These are phyloP conservation scores for Plectosphaerella sp. DNA, from an alignment of 2,329 filamentous ascomycete species.

Conservation along the genomic window DNA sequence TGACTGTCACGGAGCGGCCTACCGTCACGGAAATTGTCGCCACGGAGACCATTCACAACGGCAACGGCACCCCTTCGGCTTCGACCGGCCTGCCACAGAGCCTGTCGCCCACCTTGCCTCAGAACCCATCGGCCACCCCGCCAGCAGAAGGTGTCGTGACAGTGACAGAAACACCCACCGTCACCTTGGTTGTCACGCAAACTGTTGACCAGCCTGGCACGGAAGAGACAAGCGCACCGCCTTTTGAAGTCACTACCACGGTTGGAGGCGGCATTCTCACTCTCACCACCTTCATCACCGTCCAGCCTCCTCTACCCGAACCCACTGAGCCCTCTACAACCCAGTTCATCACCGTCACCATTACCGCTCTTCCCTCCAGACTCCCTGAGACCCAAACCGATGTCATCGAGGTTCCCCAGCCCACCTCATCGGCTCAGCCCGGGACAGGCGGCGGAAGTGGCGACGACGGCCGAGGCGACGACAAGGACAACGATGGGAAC, in stretches of 20 bases:
- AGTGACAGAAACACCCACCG: not conserved
- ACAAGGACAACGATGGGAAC: not conserved
- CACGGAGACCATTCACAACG: constrained; percentile 3
- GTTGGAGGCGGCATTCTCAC: constrained; percentile 9
- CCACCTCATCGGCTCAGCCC: not conserved
- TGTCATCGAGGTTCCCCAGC: not conserved
- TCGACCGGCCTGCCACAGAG: too few species aligned
- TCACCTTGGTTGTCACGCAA: constrained; percentile 7
- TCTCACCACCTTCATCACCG: constrained; percentile 5
- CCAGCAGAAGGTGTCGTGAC: not conserved
- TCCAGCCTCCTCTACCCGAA: not conserved
- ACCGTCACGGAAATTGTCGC: constrained; percentile 6
- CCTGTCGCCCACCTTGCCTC: too few species aligned
- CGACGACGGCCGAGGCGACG: not conserved
- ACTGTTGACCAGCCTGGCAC: constrained; percentile 1
- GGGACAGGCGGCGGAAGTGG: not conserved
- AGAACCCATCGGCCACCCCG: too few species aligned
- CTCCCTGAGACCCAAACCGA: not conserved
- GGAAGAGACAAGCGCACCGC: not conserved
- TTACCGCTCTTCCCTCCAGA: not conserved
- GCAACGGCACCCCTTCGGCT: not conserved
- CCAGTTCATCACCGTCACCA: constrained; percentile 1
- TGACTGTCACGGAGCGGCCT: constrained; percentile 4
- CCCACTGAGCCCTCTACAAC: constrained; percentile 1
- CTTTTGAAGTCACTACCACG: not conserved